Percentiles rank a stretch among this genome's conserved stretches.
phyloP scores from a whole-genome alignment of 441 rosid genomes.

The Iberis amara region DNA sequence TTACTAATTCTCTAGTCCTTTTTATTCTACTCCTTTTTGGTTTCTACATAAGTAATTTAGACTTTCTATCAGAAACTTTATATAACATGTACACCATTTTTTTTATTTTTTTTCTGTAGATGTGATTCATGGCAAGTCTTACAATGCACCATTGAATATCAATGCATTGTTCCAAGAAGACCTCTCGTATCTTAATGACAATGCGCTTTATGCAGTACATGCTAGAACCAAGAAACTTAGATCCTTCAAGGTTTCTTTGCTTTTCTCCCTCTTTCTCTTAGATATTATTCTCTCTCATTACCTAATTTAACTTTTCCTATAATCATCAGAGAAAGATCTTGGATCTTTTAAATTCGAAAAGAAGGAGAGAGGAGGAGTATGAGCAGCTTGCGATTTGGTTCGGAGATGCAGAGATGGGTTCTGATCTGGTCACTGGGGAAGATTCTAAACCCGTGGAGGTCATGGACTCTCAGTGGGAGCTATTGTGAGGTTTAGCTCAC shows the following conservation, averaged over 20 bases:
- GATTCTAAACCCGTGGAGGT: no score
- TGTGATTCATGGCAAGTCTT: constrained; percentile 25
- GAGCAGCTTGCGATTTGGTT: constrained; percentile 67
- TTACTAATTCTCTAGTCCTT: neutral
- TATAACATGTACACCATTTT: constrained; percentile 9
- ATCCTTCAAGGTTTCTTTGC: constrained; percentile 56
- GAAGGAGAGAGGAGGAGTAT: constrained; percentile 60
- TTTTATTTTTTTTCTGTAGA: constrained; percentile 24
- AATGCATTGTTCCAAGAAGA: constrained; percentile 49
- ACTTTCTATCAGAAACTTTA: neutral
- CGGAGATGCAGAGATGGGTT: constrained; percentile 47
- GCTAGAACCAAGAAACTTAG: constrained; percentile 40
- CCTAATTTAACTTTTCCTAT: constrained; percentile 6
- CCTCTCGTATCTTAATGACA: constrained; percentile 35
- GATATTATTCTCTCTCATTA: neutral
- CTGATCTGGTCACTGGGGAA: constrained; percentile 19
- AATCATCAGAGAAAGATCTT: constrained; percentile 47
- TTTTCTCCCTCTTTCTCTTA: constrained; percentile 26
- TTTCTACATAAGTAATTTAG: neutral
- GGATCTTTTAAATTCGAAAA: constrained; percentile 54
- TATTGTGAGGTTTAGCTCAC: no score
- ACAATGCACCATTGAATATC: constrained; percentile 38
- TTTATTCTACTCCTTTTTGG: constrained; percentile 15
- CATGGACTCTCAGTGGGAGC: no score
- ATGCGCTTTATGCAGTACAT: constrained; percentile 44